Conservation (phyloP, 2,329 filamentous ascomycete species). For the Onygenales sp. region DNA sequence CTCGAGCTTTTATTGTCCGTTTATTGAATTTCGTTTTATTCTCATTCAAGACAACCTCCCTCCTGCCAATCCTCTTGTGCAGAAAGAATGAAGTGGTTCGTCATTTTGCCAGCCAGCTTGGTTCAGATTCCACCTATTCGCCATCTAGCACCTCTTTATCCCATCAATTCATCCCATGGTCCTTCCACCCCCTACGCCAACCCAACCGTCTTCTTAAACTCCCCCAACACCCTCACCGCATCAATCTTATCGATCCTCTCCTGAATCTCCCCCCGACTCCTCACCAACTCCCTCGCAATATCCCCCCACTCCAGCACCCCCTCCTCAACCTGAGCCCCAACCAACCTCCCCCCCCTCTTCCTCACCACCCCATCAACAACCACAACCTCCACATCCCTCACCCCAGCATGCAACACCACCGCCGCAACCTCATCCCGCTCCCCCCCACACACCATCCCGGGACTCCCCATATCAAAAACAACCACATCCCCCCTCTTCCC, state of each 20-base stretch:
- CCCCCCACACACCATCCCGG: conserved; percentile 18
- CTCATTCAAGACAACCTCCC: too few species aligned
- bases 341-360: conserved; percentile 5
- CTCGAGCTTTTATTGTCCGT: too few species aligned
- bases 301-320: not conserved
- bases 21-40: too few species aligned
- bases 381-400: conserved; percentile 20
- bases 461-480: conserved; percentile 18
- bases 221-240: not conserved
- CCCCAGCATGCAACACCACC: conserved; percentile 19
- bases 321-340: conserved; percentile 1
- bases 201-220: not conserved
- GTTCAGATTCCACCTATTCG: too few species aligned
- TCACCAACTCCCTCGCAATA: not conserved
- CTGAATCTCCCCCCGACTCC: not conserved
- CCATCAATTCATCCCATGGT: not conserved
- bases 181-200: not conserved
- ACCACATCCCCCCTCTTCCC: conserved; percentile 23
- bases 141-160: too few species aligned
- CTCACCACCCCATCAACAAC: conserved; percentile 18
- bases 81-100: too few species aligned
- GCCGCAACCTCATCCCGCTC: conserved; percentile 21
- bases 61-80: too few species aligned
- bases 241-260: not conserved
- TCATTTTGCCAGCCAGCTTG: too few species aligned